Conservation (phyloP, 208 protist genomes). For the Trypanosoma melophagium region DNA sequence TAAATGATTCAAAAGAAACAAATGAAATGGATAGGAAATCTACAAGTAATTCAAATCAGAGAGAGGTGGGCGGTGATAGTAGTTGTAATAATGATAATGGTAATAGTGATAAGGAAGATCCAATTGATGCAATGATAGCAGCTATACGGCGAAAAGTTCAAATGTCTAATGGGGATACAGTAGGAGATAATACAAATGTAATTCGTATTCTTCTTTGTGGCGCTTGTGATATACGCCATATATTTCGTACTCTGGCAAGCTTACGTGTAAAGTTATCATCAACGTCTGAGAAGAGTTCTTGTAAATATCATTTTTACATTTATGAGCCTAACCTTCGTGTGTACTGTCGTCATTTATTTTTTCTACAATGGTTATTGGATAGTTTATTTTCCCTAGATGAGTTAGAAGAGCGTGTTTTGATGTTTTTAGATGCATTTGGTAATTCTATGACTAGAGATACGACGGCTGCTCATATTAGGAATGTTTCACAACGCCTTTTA, state of each 20-base stretch:
- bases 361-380: constrained; percentile 90
- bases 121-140: constrained; percentile 51
- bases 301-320: constrained; percentile 78
- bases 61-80: background rate
- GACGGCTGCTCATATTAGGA: constrained; percentile 68
- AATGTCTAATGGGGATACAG: background rate
- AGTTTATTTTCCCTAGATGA: constrained; percentile 84
- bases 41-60: background rate
- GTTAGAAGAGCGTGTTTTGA: constrained; percentile 87
- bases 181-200: constrained; percentile 5
- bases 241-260: constrained; percentile 75
- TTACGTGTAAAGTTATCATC: constrained; percentile 37
- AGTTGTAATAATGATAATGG: background rate
- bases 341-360: constrained; percentile 88
- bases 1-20: background rate
- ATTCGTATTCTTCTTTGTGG: constrained; percentile 73
- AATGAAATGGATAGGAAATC: background rate
- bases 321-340: constrained; percentile 88
- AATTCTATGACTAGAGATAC: constrained; percentile 79
- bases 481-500: constrained; percentile 64
- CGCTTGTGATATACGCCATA: constrained; percentile 80
- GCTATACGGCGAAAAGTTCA: constrained; percentile 12
- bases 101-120: background rate
- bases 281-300: constrained; percentile 1
- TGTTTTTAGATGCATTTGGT: constrained; percentile 89